These are phyloP conservation scores for Platismatia glauca DNA, from an alignment of 495 filamentous ascomycete genomes.

Conservation along the genomic window DNA sequence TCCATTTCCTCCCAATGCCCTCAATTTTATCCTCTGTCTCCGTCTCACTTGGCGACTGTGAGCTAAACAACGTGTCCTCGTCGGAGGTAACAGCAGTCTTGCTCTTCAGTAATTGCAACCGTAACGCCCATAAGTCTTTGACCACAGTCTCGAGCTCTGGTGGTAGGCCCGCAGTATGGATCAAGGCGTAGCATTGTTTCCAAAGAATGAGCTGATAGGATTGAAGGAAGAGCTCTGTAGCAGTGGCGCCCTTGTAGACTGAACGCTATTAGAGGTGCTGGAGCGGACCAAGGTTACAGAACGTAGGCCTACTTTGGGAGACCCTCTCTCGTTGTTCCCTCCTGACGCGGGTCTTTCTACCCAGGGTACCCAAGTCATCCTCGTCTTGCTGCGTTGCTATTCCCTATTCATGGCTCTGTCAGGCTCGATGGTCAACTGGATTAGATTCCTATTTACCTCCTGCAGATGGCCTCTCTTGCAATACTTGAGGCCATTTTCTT, in stretches of 20 bases:
- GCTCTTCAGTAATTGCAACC: slow-evolving; percentile 42
- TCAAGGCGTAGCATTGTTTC: slow-evolving; percentile 59
- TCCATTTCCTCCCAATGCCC: slow-evolving; percentile 25
- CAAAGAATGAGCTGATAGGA: slow-evolving; percentile 76
- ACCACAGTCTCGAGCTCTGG: slow-evolving; percentile 55
- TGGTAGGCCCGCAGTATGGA: slow-evolving; percentile 53
- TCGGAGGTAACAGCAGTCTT: slow-evolving; percentile 33
- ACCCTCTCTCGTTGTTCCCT: slow-evolving; percentile 45
- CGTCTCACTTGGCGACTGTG: slow-evolving; percentile 33
- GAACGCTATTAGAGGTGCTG: slow-evolving; percentile 17
- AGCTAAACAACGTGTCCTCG: slow-evolving; percentile 42
- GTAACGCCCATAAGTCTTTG: slow-evolving; percentile 61
- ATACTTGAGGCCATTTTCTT: slow-evolving; percentile 57
- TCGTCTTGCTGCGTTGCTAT: slow-evolving; percentile 45
- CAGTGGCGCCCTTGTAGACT: slow-evolving; percentile 53
- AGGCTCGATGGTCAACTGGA: background rate
- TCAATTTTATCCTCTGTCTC: slow-evolving; percentile 26
- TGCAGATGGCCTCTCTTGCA: slow-evolving; percentile 60
- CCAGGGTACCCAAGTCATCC: slow-evolving; percentile 61
- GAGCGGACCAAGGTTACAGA: slow-evolving; percentile 2
- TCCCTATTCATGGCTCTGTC: slow-evolving; percentile 25
- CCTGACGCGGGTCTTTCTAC: slow-evolving; percentile 48
- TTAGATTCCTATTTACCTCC: slow-evolving; percentile 32
- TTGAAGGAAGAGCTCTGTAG: slow-evolving; percentile 70
- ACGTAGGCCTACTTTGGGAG: slow-evolving; percentile 38